Evolutionary conservation across 306 rosid genomes (phyloP).

Genomic region (Comarum palustre): DNA sequence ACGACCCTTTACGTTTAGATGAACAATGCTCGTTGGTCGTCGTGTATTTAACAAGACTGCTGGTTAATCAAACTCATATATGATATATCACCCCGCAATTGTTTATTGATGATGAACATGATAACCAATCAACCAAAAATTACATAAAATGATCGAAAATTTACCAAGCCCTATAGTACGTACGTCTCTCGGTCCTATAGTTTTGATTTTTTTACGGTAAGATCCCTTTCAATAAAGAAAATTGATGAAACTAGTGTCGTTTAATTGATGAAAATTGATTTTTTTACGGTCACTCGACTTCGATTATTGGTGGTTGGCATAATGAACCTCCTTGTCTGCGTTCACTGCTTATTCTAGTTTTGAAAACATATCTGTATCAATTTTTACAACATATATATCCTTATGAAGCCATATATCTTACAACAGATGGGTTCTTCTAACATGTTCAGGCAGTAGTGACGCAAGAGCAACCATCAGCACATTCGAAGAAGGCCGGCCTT

Average conservation of each 20-base stretch:
- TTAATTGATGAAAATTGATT: no score
- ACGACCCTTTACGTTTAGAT: not conserved
- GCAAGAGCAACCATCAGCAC: constrained; percentile 28
- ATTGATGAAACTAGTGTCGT: not conserved
- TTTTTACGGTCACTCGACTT: no score
- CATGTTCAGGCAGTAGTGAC: not conserved
- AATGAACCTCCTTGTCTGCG: no score
- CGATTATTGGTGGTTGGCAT: no score
- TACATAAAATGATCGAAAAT: not conserved
- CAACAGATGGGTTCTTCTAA: not conserved
- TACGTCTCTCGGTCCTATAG: not conserved
- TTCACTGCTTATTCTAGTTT: no score
- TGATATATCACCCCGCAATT: not conserved
- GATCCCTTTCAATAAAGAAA: not conserved
- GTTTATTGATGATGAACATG: not conserved
- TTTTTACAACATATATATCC: no score
- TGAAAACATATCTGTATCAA: no score
- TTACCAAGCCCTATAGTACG: no score
- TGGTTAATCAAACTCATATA: no score
- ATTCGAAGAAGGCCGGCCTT: constrained; percentile 34
- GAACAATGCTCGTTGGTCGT: not conserved
- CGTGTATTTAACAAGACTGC: not conserved
- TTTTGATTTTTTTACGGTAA: not conserved
- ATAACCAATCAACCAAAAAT: not conserved
- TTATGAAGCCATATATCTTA: not conserved